Evolutionary conservation across 2,329 filamentous ascomycete species (phyloP), one percentile per base, ranked within the genome.

Genomic region (Penicillium fuscoglaucum): DNA sequence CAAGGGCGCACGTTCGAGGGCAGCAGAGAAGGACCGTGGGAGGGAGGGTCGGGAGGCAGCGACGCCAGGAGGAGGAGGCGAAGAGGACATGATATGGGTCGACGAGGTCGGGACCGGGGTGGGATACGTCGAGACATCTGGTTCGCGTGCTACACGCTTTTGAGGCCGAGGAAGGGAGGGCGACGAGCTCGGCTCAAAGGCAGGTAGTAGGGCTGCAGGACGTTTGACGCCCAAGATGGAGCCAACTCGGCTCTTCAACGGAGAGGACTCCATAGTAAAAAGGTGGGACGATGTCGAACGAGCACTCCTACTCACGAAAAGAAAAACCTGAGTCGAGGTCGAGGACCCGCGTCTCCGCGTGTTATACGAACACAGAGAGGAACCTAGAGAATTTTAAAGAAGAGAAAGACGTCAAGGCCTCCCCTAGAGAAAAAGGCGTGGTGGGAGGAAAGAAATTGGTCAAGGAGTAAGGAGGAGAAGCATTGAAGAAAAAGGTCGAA

Each of bases 81-180:
- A 96, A 48, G 91, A 96, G 39, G 90, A 91, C 66, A 96, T 81
- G 68, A 97, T 91, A 69, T 90, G 91, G 46, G 93, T 96, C 66
- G 91, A 96, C 4, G 95, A 98, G 5, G 93, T 97, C 21, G 93
- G 93, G 61, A 96, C 84, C 1, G 95, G 95, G 3, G 95, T 98
- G 43, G 95, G 95, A 78, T 98, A 98, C 71, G 89, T 91, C 66
- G 75, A 74, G 55, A 71, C 64, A 55, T 74, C 70, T 43, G 74
- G 73, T 65, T 78, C 78, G 68, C 77, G 75, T 69, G 76, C 75
- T 61, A 78, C 66, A 65, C 79, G 77, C 70, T 81, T 81, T 50
- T 74, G 69, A 4, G 78, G 76, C 57, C 79, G 76, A 68, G 79
- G 79, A 58, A 81, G 72, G 60, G 74, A 75, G 52, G 79, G 79